These are phyloP conservation scores for Naganishia cerealis DNA, from an alignment of 1,284 basidiomycete genomes.

Conservation along the genomic window DNA sequence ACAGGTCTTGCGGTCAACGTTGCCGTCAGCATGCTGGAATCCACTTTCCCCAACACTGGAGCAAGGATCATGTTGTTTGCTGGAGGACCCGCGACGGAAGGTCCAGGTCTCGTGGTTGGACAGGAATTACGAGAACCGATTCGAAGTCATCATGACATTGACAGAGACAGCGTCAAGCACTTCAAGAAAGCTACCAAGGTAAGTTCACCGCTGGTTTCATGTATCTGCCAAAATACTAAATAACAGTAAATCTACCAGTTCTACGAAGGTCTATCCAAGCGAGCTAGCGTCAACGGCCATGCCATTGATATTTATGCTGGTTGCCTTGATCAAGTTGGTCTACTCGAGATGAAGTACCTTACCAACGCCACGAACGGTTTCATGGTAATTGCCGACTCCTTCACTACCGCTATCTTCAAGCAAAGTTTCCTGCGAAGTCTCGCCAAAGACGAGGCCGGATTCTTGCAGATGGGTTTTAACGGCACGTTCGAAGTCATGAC, in stretches of 20 bases:
- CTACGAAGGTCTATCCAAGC: constrained; percentile 92
- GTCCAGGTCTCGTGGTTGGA: constrained; percentile 93
- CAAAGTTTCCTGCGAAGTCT: constrained; percentile 94
- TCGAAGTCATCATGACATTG: constrained; percentile 98
- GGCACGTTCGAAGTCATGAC: constrained; percentile 99
- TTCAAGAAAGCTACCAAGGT: constrained; percentile 96
- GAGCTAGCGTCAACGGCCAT: constrained; percentile 91
- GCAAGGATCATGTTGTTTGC: constrained; percentile 95
- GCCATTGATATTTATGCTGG: constrained; percentile 94
- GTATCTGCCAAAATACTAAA: constrained; percentile 11
- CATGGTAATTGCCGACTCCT: constrained; percentile 94
- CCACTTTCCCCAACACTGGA: constrained; percentile 93
- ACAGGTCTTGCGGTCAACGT: constrained; percentile 93
- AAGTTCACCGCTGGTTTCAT: constrained; percentile 34
- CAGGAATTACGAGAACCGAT: constrained; percentile 97
- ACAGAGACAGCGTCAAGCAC: constrained; percentile 94
- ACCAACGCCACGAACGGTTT: constrained; percentile 94
- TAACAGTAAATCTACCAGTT: constrained; percentile 60
- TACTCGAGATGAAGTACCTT: constrained; percentile 95
- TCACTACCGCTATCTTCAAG: constrained; percentile 98
- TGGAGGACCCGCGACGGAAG: constrained; percentile 95
- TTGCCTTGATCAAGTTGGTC: constrained; percentile 95
- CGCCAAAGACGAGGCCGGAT: constrained; percentile 88
- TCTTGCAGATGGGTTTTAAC: constrained; percentile 97
- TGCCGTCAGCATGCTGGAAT: constrained; percentile 92